Evolutionary conservation across 106 monocot species (phyloP), one percentile per base, ranked within the genome.

Genomic region (Allium cepa): DNA sequence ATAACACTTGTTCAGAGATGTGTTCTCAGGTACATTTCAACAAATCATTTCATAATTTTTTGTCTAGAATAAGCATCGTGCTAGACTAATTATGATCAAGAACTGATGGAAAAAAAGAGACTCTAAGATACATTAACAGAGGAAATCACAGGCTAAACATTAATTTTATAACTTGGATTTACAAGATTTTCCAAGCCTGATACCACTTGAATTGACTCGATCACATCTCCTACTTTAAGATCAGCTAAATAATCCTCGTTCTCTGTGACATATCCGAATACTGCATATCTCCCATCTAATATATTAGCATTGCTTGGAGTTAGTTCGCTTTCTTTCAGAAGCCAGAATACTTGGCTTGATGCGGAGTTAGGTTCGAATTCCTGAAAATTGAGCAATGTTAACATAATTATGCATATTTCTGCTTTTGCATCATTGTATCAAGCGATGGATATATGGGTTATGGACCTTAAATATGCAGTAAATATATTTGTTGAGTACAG

Each of bases 291-390:
- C 26, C 66, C 66, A 52, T 67, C 66, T 2, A 67, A 27, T 5
- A 67, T 67, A 48, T 97, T 97, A 49, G 96, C 88, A 79, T 97
- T 97, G 71, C 96, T 97, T n/a, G 97, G 92, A 17, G 97, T 99
- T 62, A 99, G 67, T 64, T 99, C 97, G 66, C 97, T 99, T 58
- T 99, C 97, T 80, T 99, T 99, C 63, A 99, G 67, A 17, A 99
- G 87, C 97, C 97, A 99, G 70, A 99, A 97, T 1, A 99, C 71
- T 78, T 99, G 97, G 71, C 97, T 99, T 26, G 97, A 99, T 50
- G 82, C 92, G 49, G 97, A 99, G 74, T 92, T 92, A 59, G 86
- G 59, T 47, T 90, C 89, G 60, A 99, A 99, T 67, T 99, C 97
- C 97, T 99, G 79, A 71, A 36, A 53, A 65, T 15, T 12, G 53